Conservation (phyloP, 2,329 filamentous ascomycete species). For the Gaeumannomyces sp. region DNA sequence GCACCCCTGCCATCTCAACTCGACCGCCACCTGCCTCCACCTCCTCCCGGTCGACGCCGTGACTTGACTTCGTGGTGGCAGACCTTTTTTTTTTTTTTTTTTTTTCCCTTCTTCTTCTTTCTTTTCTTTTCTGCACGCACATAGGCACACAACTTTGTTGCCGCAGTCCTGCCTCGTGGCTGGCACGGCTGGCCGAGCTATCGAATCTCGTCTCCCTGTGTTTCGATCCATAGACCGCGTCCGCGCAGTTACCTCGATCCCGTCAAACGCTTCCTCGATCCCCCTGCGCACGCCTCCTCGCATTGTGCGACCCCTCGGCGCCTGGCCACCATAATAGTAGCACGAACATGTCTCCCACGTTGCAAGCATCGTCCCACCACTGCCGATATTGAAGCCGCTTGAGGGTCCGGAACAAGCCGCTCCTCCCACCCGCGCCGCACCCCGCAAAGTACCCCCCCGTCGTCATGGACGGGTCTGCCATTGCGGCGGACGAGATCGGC, state of each 20-base stretch:
- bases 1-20: neutral
- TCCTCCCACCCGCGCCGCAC: neutral
- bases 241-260: neutral
- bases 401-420: neutral
- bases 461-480: constrained; percentile 44
- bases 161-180: no score
- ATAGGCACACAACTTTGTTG: no score
- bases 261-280: neutral
- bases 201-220: neutral
- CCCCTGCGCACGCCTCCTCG: neutral
- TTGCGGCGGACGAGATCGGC: constrained; percentile 50
- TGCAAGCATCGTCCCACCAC: constrained; percentile 1
- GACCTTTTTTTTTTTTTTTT: neutral
- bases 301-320: neutral
- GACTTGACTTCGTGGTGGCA: neutral
- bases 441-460: constrained; percentile 3
- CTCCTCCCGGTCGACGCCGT: neutral
- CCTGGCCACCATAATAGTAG: neutral
- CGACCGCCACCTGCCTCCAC: neutral
- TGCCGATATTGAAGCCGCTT: constrained; percentile 4
- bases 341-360: constrained; percentile 8
- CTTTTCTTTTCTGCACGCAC: neutral
- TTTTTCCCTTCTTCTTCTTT: neutral
- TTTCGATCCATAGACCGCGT: no score
- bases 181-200: neutral